Percentiles rank a stretch among this genome's conserved stretches.
Conservation (phyloP, 768 basidiomycete genomes). For the Collybia nuda region DNA sequence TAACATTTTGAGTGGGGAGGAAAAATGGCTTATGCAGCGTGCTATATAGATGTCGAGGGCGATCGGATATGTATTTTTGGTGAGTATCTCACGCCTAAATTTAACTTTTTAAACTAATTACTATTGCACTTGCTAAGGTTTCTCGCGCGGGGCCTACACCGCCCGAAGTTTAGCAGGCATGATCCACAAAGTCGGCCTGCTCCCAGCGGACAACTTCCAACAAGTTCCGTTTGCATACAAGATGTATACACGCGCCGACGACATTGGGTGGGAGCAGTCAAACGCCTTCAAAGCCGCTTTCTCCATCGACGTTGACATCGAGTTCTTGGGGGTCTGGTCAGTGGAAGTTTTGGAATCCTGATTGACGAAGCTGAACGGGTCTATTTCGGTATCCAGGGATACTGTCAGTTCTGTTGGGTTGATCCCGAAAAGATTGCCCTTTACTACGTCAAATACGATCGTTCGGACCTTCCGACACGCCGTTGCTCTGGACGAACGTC, state of each 20-base stretch:
- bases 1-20: neutral
- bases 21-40: too few relatives aligned
- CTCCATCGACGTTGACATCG: constrained; percentile 50
- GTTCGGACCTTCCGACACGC: constrained; percentile 65
- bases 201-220: constrained; percentile 47
- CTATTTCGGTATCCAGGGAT: constrained; percentile 41
- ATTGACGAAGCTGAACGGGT: neutral
- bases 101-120: neutral
- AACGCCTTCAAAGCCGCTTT: constrained; percentile 58
- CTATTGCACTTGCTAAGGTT: constrained; percentile 26
- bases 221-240: constrained; percentile 66
- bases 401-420: constrained; percentile 66
- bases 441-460: constrained; percentile 54
- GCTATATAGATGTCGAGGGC: constrained; percentile 38
- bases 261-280: constrained; percentile 45
- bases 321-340: constrained; percentile 61
- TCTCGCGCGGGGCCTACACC: constrained; percentile 67
- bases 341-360: constrained; percentile 6
- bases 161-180: constrained; percentile 57
- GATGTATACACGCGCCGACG: constrained; percentile 56
- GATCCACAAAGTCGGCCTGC: constrained; percentile 51
- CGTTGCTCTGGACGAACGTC: constrained; percentile 60
- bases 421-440: constrained; percentile 53
- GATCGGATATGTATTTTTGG: constrained; percentile 69
- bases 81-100: constrained; percentile 6